Percentiles rank a stretch among this genome's conserved stretches.
phyloP scores from a whole-genome alignment of 129 eudicot genomes.

The Cynara cardunculus region DNA sequence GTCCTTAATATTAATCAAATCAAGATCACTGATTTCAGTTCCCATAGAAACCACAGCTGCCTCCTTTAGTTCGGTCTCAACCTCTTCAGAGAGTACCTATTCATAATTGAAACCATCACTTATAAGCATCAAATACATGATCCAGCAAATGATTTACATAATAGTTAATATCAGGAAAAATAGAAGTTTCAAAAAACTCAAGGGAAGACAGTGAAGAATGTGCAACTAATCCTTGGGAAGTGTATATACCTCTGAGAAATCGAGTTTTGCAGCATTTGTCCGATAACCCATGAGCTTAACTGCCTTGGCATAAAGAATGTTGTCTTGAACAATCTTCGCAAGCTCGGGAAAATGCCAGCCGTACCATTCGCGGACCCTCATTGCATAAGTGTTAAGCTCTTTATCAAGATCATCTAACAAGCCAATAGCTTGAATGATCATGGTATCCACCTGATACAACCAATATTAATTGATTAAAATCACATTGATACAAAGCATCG shows the following conservation, averaged over 20 bases:
- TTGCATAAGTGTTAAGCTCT: conserved; percentile 77
- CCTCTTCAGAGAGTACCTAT: conserved; percentile 65
- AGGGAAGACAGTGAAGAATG: background rate
- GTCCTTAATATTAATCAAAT: conserved; percentile 63
- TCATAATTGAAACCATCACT: background rate
- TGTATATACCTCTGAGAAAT: conserved; percentile 61
- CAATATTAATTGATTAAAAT: background rate
- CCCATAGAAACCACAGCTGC: conserved; percentile 76
- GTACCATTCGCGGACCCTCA: conserved; percentile 90
- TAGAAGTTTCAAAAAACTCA: too few species aligned
- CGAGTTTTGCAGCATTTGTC: conserved; percentile 64
- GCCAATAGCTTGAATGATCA: conserved; percentile 82
- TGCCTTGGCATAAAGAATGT: conserved; percentile 63
- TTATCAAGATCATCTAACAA: conserved; percentile 86
- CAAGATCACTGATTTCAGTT: conserved; percentile 81
- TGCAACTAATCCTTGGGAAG: background rate
- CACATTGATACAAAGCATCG: background rate
- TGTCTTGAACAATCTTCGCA: conserved; percentile 62
- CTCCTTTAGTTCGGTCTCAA: conserved; percentile 69
- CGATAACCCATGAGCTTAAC: conserved; percentile 78
- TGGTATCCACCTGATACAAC: conserved; percentile 61
- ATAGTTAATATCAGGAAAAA: background rate
- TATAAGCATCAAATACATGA: background rate
- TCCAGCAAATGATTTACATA: background rate
- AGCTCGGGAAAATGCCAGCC: conserved; percentile 81